Conservation (phyloP, 2,329 filamentous ascomycete genomes). For the Westerdykella aurantiaca region DNA sequence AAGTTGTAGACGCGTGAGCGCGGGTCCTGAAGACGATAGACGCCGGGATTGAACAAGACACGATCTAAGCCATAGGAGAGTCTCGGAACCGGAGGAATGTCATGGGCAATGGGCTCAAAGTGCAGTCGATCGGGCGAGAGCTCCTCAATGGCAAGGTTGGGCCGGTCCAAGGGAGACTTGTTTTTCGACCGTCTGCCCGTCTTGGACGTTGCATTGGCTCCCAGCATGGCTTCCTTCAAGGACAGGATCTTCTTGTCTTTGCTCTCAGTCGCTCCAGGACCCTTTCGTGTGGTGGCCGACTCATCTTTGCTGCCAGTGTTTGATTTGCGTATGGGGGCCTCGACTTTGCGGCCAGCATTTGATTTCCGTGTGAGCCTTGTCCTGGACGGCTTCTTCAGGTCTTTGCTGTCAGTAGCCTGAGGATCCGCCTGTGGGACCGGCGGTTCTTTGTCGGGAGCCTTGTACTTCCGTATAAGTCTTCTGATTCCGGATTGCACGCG, state of each 20-base stretch:
- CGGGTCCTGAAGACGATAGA: constrained; percentile 86
- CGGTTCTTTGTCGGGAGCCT: no score
- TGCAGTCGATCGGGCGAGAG: constrained; percentile 26
- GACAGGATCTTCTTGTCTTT: constrained; percentile 8
- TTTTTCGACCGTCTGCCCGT: constrained; percentile 3
- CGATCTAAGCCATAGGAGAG: constrained; percentile 73
- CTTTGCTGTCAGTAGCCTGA: no score
- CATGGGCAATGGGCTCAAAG: constrained; percentile 37
- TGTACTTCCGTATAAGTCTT: no score
- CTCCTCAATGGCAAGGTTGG: constrained; percentile 19
- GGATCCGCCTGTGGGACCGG: no score
- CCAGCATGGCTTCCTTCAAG: constrained; percentile 20
- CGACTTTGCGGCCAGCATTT: no score
- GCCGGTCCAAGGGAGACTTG: constrained; percentile 1
- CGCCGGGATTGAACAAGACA: constrained; percentile 85
- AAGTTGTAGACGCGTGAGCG: constrained; percentile 91
- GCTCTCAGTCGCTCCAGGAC: not conserved
- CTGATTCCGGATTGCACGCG: no score
- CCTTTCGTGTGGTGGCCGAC: not conserved
- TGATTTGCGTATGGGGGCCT: no score
- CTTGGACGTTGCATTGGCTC: constrained; percentile 1
- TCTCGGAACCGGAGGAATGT: constrained; percentile 53
- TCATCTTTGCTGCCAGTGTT: not conserved
- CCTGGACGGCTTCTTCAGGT: no score
- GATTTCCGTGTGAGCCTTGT: no score